phyloP scores from a whole-genome alignment of 495 filamentous ascomycete genomes.

The Hypoxylon trugodes region DNA sequence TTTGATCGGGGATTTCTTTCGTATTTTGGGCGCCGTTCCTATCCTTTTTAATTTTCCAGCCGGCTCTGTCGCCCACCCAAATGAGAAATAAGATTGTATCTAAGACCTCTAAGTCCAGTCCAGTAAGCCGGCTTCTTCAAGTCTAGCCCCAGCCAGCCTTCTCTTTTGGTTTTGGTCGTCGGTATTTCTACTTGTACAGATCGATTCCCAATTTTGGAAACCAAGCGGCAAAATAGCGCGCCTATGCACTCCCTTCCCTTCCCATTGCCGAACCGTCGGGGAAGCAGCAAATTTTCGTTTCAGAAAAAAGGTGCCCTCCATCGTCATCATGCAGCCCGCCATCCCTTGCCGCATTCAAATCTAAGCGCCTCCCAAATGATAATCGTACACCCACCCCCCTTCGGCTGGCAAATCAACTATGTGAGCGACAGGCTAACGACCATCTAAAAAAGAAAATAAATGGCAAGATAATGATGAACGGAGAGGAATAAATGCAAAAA shows the following conservation, averaged over 20 bases:
- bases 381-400: slow-evolving; percentile 33
- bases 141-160: slow-evolving; percentile 18
- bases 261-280: background rate
- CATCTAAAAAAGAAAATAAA: slow-evolving; percentile 24
- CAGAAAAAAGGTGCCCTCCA: slow-evolving; percentile 13
- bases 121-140: slow-evolving; percentile 23
- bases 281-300: slow-evolving; percentile 21
- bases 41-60: slow-evolving; percentile 13
- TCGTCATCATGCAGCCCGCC: slow-evolving; percentile 25
- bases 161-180: slow-evolving; percentile 28
- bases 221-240: slow-evolving; percentile 23
- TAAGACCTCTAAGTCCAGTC: slow-evolving; percentile 27
- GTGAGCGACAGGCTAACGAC: slow-evolving; percentile 2
- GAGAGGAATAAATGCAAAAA: slow-evolving; percentile 41
- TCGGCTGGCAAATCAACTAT: slow-evolving; percentile 7
- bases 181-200: slow-evolving; percentile 34
- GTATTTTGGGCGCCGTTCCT: slow-evolving; percentile 32
- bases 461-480: slow-evolving; percentile 28
- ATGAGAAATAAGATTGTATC: too few species aligned
- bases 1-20: slow-evolving; percentile 42
- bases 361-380: slow-evolving; percentile 34
- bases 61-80: slow-evolving; percentile 1
- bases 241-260: slow-evolving; percentile 3
- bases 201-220: slow-evolving; percentile 20
- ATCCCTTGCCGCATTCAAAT: slow-evolving; percentile 10